Evolutionary conservation across 2,329 filamentous ascomycete genomes (phyloP), one percentile per base, ranked within the genome.

Genomic region (Ceratocystis papillata): DNA sequence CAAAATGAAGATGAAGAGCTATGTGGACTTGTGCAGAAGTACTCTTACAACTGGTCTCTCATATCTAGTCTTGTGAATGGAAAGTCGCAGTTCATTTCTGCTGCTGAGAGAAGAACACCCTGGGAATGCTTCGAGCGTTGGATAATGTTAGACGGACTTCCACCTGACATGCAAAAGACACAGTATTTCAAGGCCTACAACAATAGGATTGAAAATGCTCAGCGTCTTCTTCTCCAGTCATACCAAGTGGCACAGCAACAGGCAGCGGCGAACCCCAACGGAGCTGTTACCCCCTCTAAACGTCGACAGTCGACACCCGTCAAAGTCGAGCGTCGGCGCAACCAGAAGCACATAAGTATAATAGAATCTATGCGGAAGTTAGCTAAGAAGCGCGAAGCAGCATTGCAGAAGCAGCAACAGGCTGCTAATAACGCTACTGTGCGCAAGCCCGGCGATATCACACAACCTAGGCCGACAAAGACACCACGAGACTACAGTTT

Each of bases 81-180:
- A 17, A 85, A 84, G 64, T 95, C 90, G 0, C 74, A 86, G 15
- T 95, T 90, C 72, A 82, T 85, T n/a, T 93, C 92, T 22, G 90
- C 90, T 1, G 86, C 90, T 10, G 93, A 97, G 73, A 83, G 94
- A 69, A 84, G 94, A 61, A 97, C 93, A 2, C 91, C 93, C 0
- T 99, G 94, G 94, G 94, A 99, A 77, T 99, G 94, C 73, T 99
- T 99, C 71, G 94, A 99, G 76, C 84, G 94, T 55, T 99, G 93
- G 93, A 88, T 96, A 65, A 87, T 89, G 70, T 79, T 97, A 12
- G 94, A 97, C 76, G 91, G 92, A 0, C 79, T 96, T 46, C 93
- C 94, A 3, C 84, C 87, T 10, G 94, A 99, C 70, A 95, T 97
- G 87, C 87, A 88, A 20, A 96, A 96, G 77, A 96, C 90, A 0